These are phyloP conservation scores for Jaltomata sinuosa DNA, from an alignment of 257 asterid genomes.

Conservation along the genomic window DNA sequence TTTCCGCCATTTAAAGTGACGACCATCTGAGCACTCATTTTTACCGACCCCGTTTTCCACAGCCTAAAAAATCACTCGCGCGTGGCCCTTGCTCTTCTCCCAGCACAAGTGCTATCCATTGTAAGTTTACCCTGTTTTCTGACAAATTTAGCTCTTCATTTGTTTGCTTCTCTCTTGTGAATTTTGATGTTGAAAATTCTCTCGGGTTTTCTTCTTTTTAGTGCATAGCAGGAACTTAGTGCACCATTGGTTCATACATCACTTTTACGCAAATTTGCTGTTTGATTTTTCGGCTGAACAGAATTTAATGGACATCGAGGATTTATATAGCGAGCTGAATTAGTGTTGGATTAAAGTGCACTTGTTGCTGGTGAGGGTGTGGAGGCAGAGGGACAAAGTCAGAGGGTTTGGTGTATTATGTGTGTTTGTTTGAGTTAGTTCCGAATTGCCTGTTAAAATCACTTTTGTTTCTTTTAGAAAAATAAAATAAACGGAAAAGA, in stretches of 20 bases:
- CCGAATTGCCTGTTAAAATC: not conserved
- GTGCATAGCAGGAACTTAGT: not conserved
- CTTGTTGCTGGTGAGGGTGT: not conserved
- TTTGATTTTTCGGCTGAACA: too few relatives aligned
- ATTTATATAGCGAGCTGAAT: too few relatives aligned
- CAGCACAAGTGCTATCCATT: not conserved
- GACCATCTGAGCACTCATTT: not conserved
- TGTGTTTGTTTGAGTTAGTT: not conserved
- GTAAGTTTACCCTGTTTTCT: not conserved
- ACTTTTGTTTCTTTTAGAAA: not conserved
- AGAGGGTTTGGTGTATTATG: too few relatives aligned
- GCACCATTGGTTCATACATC: too few relatives aligned
- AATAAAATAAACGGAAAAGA: not conserved
- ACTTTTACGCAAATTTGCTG: too few relatives aligned
- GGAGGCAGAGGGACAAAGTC: not conserved
- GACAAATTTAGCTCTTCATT: not conserved
- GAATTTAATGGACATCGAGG: too few relatives aligned
- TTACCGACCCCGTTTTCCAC: not conserved
- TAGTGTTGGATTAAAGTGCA: not conserved
- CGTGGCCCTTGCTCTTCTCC: not conserved
- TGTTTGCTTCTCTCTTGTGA: not conserved
- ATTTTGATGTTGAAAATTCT: not conserved
- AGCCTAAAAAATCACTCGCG: not conserved
- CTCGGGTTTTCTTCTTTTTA: not conserved
- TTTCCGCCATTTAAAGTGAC: not conserved